Evolutionary conservation across 805 yeast genomes (phyloP), one percentile per base, ranked within the genome.

Genomic region (Kluyveromyces starmeri): DNA sequence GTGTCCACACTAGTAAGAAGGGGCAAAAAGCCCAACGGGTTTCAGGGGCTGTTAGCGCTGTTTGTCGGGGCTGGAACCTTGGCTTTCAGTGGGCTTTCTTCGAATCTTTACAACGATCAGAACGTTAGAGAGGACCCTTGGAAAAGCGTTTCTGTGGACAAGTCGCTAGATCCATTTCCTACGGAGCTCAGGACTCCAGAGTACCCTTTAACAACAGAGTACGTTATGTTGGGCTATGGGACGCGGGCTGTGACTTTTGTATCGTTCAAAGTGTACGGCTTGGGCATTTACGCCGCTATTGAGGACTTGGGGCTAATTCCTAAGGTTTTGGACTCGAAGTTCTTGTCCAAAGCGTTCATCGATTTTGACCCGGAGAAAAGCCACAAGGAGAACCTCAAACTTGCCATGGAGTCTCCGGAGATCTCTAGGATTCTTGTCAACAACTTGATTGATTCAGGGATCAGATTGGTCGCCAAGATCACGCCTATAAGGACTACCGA

Each of bases 401-500:
- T 38, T 4, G 74, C 71, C 1, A 62, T 79, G 31, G 56, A 67
- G 18, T 79, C 79, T 47, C 65, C 72, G 1, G 62, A 58, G 6
- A 51, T 64, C 20, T 75, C 89, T 1, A 61, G 65, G 7, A 64
- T 70, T 2, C 49, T 84, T 13, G 57, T 84, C 19, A 67, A 70
- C 13, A 65, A 70, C 36, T 60, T 88, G 30, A 52, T 86, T 26
- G 73, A 71, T 27, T 57, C 72, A 8, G 73, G 76, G 10, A 71
- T 80, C 22, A 70, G 75, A 38, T 69, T 85, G 45, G 64, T 77
- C 28, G 78, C 86, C 17, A 67, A 94, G 42, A 78, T 89, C 39
- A 77, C 81, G 8, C 96, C 98, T 0, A 76, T 80, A 12, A 73
- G 96, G 52, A 85, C 83, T 55, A 89, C 97, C 1, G 96, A 89